Percentiles rank a stretch among this genome's conserved stretches.
Conservation (phyloP, 2,329 filamentous ascomycete species). For the Beauveria rudraprayagi region DNA sequence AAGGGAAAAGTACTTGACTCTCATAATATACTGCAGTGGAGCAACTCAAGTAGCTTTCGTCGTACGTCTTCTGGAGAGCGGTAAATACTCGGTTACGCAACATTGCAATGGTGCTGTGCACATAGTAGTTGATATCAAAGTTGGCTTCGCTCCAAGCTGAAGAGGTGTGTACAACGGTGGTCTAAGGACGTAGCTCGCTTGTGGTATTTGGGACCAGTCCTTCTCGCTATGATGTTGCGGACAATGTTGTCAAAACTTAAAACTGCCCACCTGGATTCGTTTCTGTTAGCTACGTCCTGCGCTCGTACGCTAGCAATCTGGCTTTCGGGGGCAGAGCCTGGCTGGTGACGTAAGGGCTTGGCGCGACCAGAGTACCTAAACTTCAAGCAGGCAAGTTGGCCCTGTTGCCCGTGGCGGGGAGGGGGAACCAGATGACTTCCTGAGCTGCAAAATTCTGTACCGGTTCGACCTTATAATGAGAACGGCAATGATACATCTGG, state of each 20-base stretch:
- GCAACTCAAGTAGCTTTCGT: conserved; percentile 90
- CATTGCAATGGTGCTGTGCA: conserved; percentile 32
- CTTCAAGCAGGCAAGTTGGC: not conserved
- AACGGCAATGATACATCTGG: not conserved
- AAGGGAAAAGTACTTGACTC: conserved; percentile 55
- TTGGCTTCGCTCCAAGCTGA: not conserved
- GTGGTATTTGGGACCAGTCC: not conserved
- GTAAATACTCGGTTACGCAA: conserved; percentile 50
- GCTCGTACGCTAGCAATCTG: conserved; percentile 9
- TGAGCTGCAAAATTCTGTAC: too few relatives aligned
- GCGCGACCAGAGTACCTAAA: not conserved
- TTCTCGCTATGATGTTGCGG: not conserved
- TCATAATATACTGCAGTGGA: conserved; percentile 97
- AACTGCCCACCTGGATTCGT: conserved; percentile 11
- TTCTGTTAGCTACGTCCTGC: conserved; percentile 12
- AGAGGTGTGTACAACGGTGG: not conserved
- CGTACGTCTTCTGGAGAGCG: conserved; percentile 92
- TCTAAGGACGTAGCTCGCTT: not conserved
- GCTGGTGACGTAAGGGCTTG: conserved; percentile 13
- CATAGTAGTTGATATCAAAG: conserved; percentile 20
- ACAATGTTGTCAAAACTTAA: conserved; percentile 9
- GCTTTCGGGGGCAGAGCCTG: not conserved
- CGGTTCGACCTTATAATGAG: not conserved
- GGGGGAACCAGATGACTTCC: not conserved
- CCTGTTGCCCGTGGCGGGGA: not conserved